Base-by-base conservation (phyloP, 495 filamentous ascomycete genomes). In the Choiromyces venosus region DNA sequence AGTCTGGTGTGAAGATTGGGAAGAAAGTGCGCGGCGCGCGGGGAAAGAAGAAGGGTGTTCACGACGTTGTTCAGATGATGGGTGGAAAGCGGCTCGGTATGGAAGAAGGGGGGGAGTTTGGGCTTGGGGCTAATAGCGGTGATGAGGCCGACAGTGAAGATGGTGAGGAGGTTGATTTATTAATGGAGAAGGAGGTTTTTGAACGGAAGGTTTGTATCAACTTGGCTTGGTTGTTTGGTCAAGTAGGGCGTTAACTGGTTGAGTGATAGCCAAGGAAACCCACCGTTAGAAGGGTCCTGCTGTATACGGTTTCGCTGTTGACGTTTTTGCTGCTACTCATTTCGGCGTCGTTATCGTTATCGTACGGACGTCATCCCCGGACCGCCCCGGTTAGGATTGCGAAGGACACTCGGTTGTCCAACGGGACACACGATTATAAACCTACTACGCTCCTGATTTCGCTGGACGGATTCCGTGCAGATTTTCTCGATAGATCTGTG, bases 401-500 rank as follows among this genome's bases (percentile, higher is more conserved):
- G 25, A 61, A 61, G 52, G 52, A 61, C 52, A 61, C 52, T 33
- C 52, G 52, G 12, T 79, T 86, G 52, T 92, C 88, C 74, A 94
- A 94, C 81, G 96, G 95, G 38, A 96, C 93, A 0, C 89, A 93
- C 2, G 82, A 89, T 14, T 99, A 96, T 81, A 89, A 88, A 4
- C 93, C 93, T 25, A 99, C 95, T 0, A 99, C 95, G 1, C 91
- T 99, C 56, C 82, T 97, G 66, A 92, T 99, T 76, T 97, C 94
- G 44, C 86, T 99, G 14, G 95, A 99, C 82, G 95, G 95, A 2
- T 97, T 99, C 82, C 89, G 95, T n/a, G 94, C 96, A 3, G 95
- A 98, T 81, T 99, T 97, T 76, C 86, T 99, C 42, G 87, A 88
- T 40, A 88, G 93, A 37, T 89, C 89, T 9, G 80, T 99, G 66